phyloP scores from a whole-genome alignment of 2,329 filamentous ascomycete genomes.

The Epichloe baconii region DNA sequence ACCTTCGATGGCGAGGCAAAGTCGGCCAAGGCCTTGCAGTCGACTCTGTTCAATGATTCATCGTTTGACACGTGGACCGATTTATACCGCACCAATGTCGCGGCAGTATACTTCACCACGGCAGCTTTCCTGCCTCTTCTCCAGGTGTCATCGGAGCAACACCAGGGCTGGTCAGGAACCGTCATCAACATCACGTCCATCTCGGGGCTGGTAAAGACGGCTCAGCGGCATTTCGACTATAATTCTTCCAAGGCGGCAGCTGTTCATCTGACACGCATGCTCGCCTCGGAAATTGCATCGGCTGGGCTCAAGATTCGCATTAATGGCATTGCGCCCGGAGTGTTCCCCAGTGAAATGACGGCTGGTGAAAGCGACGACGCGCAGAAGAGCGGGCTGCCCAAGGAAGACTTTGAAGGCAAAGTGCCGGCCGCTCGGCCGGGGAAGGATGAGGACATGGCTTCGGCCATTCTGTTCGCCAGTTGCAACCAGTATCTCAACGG shows the following conservation, averaged over 20 bases:
- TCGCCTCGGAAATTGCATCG: conserved; percentile 46
- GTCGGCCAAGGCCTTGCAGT: conserved; percentile 36
- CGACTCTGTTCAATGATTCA: conserved; percentile 55
- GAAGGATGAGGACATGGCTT: conserved; percentile 56
- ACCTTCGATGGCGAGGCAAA: conserved; percentile 39
- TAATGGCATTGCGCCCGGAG: conserved; percentile 60
- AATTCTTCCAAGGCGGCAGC: conserved; percentile 51
- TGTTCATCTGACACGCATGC: conserved; percentile 49
- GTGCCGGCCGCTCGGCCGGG: conserved; percentile 57
- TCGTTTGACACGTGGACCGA: conserved; percentile 58
- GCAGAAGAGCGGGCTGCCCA: conserved; percentile 46
- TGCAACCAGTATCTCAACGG: conserved; percentile 32
- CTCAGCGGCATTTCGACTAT: conserved; percentile 54
- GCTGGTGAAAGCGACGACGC: conserved; percentile 31
- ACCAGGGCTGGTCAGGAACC: conserved; percentile 38
- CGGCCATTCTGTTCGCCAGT: conserved; percentile 44
- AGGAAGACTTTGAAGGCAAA: conserved; percentile 39
- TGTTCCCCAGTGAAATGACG: conserved; percentile 62
- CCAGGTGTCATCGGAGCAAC: conserved; percentile 31
- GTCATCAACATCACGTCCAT: conserved; percentile 59
- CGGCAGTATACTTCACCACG: conserved; percentile 52
- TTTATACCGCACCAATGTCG: conserved; percentile 63
- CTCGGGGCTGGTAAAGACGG: conserved; percentile 48
- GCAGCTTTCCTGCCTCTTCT: conserved; percentile 50
- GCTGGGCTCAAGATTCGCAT: conserved; percentile 52